phyloP scores from a whole-genome alignment of 345 rosid species.

The Boechera retrofracta region DNA sequence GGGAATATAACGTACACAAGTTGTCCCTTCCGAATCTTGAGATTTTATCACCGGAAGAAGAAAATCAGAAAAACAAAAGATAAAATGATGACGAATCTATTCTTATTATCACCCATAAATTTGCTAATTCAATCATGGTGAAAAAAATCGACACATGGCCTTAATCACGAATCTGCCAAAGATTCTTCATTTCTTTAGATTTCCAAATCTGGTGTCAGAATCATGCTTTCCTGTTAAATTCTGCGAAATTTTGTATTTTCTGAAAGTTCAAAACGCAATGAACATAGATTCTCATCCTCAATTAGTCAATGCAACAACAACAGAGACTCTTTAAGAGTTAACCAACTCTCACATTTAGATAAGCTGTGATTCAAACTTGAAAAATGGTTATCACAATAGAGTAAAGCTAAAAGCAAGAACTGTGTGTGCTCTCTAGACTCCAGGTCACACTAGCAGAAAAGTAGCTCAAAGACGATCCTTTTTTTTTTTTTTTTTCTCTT shows the following conservation, averaged over 20 bases:
- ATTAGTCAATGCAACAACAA: slow-evolving; percentile 27
- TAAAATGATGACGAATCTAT: slow-evolving; percentile 25
- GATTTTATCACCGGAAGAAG: slow-evolving; percentile 1
- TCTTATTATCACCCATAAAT: slow-evolving; percentile 35
- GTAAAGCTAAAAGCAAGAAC: slow-evolving; percentile 36
- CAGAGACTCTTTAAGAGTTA: background rate
- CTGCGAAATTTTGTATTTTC: background rate
- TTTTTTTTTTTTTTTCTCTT: slow-evolving; percentile 7
- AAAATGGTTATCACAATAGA: slow-evolving; percentile 14
- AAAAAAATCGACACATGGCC: slow-evolving; percentile 36
- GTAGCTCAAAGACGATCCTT: slow-evolving; percentile 19
- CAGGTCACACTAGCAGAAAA: slow-evolving; percentile 33
- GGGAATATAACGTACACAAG: slow-evolving; percentile 8
- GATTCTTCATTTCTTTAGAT: slow-evolving; percentile 33
- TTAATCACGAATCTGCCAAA: slow-evolving; percentile 39
- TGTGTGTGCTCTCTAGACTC: slow-evolving; percentile 39
- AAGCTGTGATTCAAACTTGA: background rate
- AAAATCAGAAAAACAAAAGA: background rate
- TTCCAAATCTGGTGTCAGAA: slow-evolving; percentile 43
- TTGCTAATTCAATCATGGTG: slow-evolving; percentile 35
- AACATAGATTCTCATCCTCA: slow-evolving; percentile 20
- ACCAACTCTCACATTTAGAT: slow-evolving; percentile 20
- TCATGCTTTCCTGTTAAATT: slow-evolving; percentile 20
- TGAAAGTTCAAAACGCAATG: background rate
- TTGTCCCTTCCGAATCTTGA: slow-evolving; percentile 28